These are phyloP conservation scores for Magnolia sinica DNA, from an alignment of 164 flowering plant genomes.

Conservation along the genomic window DNA sequence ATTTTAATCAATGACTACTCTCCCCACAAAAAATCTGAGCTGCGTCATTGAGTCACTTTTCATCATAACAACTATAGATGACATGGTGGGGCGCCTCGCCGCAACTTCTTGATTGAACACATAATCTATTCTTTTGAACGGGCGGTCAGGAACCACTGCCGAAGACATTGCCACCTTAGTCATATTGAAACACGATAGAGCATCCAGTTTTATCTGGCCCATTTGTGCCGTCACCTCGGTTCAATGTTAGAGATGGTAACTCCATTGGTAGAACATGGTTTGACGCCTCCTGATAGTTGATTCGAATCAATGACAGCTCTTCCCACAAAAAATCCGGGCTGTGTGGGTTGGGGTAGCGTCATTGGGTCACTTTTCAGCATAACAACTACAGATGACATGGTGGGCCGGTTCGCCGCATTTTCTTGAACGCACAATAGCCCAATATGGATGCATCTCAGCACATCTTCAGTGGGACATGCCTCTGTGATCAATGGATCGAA, in stretches of 20 bases:
- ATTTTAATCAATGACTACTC: too few relatives aligned
- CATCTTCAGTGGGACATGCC: conserved; percentile 4
- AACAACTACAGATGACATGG: conserved; percentile 6
- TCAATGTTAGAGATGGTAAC: background rate
- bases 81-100: too few relatives aligned
- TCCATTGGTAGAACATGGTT: background rate
- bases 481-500: conserved; percentile 3
- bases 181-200: too few relatives aligned
- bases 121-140: too few relatives aligned
- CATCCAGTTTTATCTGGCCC: too few relatives aligned
- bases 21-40: too few relatives aligned
- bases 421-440: conserved; percentile 14
- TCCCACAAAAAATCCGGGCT: conserved; percentile 1
- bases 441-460: conserved; percentile 10
- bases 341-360: conserved; percentile 2
- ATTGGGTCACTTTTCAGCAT: conserved; percentile 1
- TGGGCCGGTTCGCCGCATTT: conserved; percentile 7
- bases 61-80: too few relatives aligned
- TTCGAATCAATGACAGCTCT: background rate
- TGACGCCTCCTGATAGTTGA: background rate
- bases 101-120: too few relatives aligned
- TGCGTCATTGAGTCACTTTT: too few relatives aligned
- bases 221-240: too few relatives aligned
- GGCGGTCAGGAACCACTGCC: too few relatives aligned
- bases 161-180: too few relatives aligned